phyloP scores from a whole-genome alignment of 1,284 basidiomycete species.

The Ceratobasidium sp. region DNA sequence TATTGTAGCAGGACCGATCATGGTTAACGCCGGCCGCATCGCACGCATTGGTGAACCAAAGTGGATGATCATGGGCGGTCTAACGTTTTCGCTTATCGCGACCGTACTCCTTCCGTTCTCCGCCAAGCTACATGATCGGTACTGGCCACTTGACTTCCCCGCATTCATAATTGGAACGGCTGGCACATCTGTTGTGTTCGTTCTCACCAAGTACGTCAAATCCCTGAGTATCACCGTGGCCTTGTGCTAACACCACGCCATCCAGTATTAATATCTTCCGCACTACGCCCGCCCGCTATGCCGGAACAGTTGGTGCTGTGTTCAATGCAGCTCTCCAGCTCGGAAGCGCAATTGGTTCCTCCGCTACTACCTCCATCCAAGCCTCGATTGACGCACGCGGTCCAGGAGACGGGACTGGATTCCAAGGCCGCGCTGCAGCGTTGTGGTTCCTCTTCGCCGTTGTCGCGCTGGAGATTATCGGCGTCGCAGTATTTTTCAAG shows the following conservation, averaged over 20 bases:
- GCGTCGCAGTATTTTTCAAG: constrained; percentile 59
- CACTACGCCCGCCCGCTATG: constrained; percentile 62
- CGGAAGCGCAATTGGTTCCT: constrained; percentile 65
- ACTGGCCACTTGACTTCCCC: constrained; percentile 65
- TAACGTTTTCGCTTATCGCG: constrained; percentile 59
- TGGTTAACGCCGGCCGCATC: constrained; percentile 60
- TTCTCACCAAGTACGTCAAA: constrained; percentile 49
- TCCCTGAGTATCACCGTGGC: neutral
- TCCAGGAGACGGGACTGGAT: constrained; percentile 51
- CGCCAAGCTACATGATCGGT: constrained; percentile 58
- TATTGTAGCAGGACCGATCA: constrained; percentile 52
- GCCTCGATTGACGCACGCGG: constrained; percentile 57
- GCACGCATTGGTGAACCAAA: constrained; percentile 60
- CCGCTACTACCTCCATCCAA: constrained; percentile 65
- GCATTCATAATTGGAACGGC: constrained; percentile 57
- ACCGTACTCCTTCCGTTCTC: constrained; percentile 62
- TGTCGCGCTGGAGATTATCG: constrained; percentile 57
- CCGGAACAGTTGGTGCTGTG: constrained; percentile 69
- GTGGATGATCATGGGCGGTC: constrained; percentile 62
- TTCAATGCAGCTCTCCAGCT: constrained; percentile 69
- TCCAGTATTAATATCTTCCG: constrained; percentile 67
- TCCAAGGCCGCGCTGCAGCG: constrained; percentile 62
- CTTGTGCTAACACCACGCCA: neutral
- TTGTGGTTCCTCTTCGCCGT: constrained; percentile 67
- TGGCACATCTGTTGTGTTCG: constrained; percentile 40